Percentiles rank a stretch among this genome's conserved stretches.
These are phyloP conservation scores for Aspergillus pseudoglaucus DNA, from an alignment of 2,329 filamentous ascomycete species.

Conservation along the genomic window DNA sequence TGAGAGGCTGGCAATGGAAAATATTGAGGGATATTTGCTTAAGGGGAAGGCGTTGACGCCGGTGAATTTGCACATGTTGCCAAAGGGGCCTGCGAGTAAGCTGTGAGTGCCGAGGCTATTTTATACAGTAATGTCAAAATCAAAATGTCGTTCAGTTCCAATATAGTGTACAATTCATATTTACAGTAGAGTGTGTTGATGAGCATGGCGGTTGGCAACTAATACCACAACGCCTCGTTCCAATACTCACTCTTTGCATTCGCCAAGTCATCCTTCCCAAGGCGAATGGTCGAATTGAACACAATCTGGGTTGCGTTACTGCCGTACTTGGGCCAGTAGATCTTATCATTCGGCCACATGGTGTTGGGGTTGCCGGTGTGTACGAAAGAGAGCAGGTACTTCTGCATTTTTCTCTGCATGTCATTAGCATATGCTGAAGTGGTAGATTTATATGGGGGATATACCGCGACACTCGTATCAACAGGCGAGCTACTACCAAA, in stretches of 20 bases:
- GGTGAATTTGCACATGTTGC: conserved; percentile 54
- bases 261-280: conserved; percentile 25
- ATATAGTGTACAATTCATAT: background rate
- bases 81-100: conserved; percentile 14
- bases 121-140: no score
- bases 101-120: conserved; percentile 2
- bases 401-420: conserved; percentile 22
- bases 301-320: conserved; percentile 20
- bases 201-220: conserved; percentile 3
- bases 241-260: conserved; percentile 24
- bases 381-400: conserved; percentile 25
- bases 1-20: conserved; percentile 43
- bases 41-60: conserved; percentile 42
- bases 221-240: conserved; percentile 33
- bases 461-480: conserved; percentile 17
- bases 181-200: background rate
- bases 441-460: conserved; percentile 1
- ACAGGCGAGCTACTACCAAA: conserved; percentile 15
- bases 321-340: conserved; percentile 27
- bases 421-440: conserved; percentile 1
- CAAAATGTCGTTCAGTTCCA: no score
- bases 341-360: conserved; percentile 27
- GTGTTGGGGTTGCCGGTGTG: conserved; percentile 24
- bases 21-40: conserved; percentile 30
- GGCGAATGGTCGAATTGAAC: conserved; percentile 27